Evolutionary conservation across 192 early-diverging fungal genomes (phyloP).

Genomic region (Paraglomus brasilianum): DNA sequence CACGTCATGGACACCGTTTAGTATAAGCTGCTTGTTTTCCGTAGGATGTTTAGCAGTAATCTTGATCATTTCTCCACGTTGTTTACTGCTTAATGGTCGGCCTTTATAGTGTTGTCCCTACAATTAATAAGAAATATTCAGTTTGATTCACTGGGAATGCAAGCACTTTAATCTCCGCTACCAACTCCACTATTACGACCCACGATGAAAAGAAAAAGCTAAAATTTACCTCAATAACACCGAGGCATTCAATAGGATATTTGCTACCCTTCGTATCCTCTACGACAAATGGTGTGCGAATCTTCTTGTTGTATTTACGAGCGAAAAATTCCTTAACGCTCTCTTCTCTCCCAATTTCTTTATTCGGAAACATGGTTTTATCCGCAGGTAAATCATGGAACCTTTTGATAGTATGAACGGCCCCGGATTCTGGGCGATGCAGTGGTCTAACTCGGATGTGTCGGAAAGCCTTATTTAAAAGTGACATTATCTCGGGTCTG

Average conservation of each 20-base stretch:
- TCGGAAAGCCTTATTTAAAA: too few species aligned
- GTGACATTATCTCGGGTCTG: too few species aligned
- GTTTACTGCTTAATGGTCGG: not conserved
- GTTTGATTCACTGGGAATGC: not conserved
- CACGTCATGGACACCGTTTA: conserved; percentile 54
- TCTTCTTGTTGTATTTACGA: too few species aligned
- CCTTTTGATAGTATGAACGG: too few species aligned
- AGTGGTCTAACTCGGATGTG: too few species aligned
- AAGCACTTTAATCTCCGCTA: not conserved
- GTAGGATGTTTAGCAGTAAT: conserved; percentile 81
- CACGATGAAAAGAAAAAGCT: not conserved
- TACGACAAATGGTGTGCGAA: conserved; percentile 29
- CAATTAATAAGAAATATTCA: not conserved
- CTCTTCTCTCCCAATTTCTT: too few species aligned
- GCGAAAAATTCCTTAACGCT: too few species aligned
- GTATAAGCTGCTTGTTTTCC: conserved; percentile 70
- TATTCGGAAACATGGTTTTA: too few species aligned
- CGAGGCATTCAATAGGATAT: conserved; percentile 91
- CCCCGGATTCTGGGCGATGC: too few species aligned
- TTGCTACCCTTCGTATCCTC: conserved; percentile 69
- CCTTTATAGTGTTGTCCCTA: not conserved
- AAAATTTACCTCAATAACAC: conserved; percentile 50
- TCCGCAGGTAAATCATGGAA: too few species aligned
- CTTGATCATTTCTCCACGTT: conserved; percentile 80
- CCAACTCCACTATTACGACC: too few species aligned